Evolutionary conservation across 2,329 filamentous ascomycete genomes (phyloP), one percentile per base, ranked within the genome.

Genomic region (Niveomyces coronatus): DNA sequence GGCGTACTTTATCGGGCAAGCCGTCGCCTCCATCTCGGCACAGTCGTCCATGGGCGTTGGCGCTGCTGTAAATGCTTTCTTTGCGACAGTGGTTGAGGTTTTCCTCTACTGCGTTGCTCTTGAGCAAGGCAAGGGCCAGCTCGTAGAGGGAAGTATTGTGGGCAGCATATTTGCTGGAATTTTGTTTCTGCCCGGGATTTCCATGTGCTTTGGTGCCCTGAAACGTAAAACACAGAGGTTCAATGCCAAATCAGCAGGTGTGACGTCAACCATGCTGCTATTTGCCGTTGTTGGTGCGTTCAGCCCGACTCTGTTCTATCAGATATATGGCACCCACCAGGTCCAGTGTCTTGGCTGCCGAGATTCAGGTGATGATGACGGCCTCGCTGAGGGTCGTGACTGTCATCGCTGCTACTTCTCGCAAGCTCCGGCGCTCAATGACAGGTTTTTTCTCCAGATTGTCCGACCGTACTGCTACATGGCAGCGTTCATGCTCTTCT

Each of bases 1-100:
- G 39, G 91, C 91, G 11, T 98, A 98, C 63, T 98, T 98, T 58
- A 98, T 98, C 48, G 91, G 91, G 2, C 91, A 98, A 62, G 91
- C 91, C 26, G 91, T 98, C 31, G 91, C 91, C 3, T 98, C 91
- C 37, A 98, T 98, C 50, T 98, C 91, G 9, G 91, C 91, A 1
- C 91, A 98, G 58, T 96, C 89, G 2, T 95, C 89, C 5, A 98
- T 98, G 91, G 91, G 91, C 18, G 71, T 98, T 8, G 91, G 91
- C 55, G 91, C 91, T 19, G 93, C 89, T 22, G 85, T 96, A 66
- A 98, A 98, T 51, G 91, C 91, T 32, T 94, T 98, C 60, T 98
- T 98, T 65, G 94, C 88, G 10, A 98, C 91, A 2, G 71, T 98
- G 16, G 91, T 98, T 9, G 91, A 98, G 56, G 93, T 98, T 2